Base-by-base conservation (phyloP, 129 eudicot species). In the Kitagawia praeruptora region DNA sequence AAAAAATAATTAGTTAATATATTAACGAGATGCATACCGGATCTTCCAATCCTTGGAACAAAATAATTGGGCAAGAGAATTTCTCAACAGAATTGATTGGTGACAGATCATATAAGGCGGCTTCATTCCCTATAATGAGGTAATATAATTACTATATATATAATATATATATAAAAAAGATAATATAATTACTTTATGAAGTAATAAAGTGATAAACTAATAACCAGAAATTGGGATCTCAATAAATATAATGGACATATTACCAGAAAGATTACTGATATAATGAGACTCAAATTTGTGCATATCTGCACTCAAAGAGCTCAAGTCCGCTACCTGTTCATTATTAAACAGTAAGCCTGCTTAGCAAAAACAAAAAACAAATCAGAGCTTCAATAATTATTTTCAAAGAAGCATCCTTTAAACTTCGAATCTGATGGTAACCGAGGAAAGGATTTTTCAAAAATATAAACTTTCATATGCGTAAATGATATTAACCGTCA, bases 41-140 rank as follows among this genome's bases (percentile, higher is more conserved):
- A 82, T 87, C 90, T 53, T 84, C 90, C 76, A 84, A 70, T 77
- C 90, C 90, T 77, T 64, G 90, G 80, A 87, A 87, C 79, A 84
- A 78, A 81, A 87, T 84, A 66, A 87, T 83, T 23, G 88, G 88
- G 79, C 88, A 84, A 80, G 83, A 84, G 72, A 87, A 84, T 61
- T 63, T 78, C 74, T 87, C 87, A 78, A 84, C 87, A 31, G 13
- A 56, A 84, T 87, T 82, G 6, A 87, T 84, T 53, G 90, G 86
- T 37, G 85, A 82, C 79, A 86, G 42, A 80, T 82, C 84, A 19
- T 53, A 39, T 27, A 87, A 82, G 27, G 40, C 85, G 53, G 75
- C 76, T 80, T 84, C 85, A 16, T 39, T 54, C 51, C 90, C 88
- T 84, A 82, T 38, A 70, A 48, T 75, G 45, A 84, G 11, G 13